Evolutionary conservation across 805 yeast species (phyloP).

Genomic region (Wickerhamiella lipophila): DNA sequence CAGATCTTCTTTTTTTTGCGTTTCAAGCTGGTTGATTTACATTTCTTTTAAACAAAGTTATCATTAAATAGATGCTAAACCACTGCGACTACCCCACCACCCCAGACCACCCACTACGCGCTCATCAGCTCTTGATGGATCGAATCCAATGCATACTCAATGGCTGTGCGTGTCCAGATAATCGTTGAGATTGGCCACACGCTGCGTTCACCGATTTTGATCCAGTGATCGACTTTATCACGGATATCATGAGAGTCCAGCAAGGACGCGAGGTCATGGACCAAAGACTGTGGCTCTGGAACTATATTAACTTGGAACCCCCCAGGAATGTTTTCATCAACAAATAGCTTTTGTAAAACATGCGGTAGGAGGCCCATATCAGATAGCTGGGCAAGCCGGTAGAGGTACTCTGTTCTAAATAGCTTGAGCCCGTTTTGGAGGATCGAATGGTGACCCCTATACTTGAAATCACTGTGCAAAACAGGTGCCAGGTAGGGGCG

Average conservation of each 20-base stretch:
- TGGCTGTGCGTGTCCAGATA: conserved; percentile 75
- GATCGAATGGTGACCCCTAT: conserved; percentile 35
- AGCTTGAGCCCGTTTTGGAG: conserved; percentile 39
- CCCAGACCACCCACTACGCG: background rate
- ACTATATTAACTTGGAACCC: conserved; percentile 82
- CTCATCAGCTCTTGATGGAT: conserved; percentile 34
- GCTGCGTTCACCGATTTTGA: conserved; percentile 76
- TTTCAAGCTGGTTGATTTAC: too few species aligned
- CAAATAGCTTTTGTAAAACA: conserved; percentile 57
- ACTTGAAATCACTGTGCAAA: conserved; percentile 68
- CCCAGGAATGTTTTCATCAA: conserved; percentile 79
- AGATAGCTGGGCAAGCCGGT: conserved; percentile 68
- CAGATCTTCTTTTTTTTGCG: background rate
- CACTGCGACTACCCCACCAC: too few species aligned
- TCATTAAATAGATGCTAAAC: too few species aligned
- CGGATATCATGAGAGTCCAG: conserved; percentile 59
- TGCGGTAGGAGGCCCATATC: conserved; percentile 63
- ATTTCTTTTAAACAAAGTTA: too few species aligned
- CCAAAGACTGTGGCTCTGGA: conserved; percentile 63
- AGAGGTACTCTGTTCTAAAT: conserved; percentile 66
- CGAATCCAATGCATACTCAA: conserved; percentile 80
- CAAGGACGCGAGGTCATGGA: conserved; percentile 59
- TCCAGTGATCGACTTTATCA: conserved; percentile 79
- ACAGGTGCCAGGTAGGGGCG: conserved; percentile 90
- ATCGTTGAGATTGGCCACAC: conserved; percentile 86